Percentiles rank a stretch among this genome's conserved stretches.
Evolutionary conservation across 2,329 filamentous ascomycete species (phyloP).

Genomic region (Cytospora chrysosperma): DNA sequence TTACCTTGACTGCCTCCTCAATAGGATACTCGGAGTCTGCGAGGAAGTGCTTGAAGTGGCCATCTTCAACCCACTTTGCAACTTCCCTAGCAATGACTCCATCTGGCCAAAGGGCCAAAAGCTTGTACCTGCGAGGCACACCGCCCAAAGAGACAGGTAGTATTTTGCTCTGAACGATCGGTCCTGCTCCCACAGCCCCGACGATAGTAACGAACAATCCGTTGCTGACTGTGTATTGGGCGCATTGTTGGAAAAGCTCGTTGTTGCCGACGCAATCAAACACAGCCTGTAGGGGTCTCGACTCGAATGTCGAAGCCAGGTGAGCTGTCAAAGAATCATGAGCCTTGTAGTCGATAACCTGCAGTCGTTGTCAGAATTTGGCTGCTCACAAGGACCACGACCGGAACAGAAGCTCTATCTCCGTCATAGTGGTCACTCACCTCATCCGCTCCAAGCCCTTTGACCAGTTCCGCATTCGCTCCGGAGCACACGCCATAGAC

Average conservation of each 20-base stretch:
- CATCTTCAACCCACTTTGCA: constrained; percentile 30
- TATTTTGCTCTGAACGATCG: constrained; percentile 35
- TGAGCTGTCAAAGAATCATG: constrained; percentile 37
- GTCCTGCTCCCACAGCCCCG: constrained; percentile 33
- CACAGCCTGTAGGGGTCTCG: constrained; percentile 41
- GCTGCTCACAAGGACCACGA: too few species aligned
- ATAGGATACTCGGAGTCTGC: constrained; percentile 35
- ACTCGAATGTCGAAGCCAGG: constrained; percentile 29
- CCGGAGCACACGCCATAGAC: constrained; percentile 50
- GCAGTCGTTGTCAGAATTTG: background rate
- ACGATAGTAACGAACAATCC: constrained; percentile 39
- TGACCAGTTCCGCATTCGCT: constrained; percentile 46
- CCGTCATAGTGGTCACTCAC: constrained; percentile 29
- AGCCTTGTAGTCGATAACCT: constrained; percentile 43
- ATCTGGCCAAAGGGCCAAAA: constrained; percentile 33
- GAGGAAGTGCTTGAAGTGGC: constrained; percentile 30
- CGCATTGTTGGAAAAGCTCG: constrained; percentile 42
- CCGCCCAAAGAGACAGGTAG: constrained; percentile 34
- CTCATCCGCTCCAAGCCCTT: constrained; percentile 47
- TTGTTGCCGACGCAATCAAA: constrained; percentile 52
- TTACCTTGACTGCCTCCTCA: constrained; percentile 32
- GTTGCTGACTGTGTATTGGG: constrained; percentile 38
- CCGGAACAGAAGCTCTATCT: too few species aligned
- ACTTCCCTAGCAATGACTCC: constrained; percentile 31
- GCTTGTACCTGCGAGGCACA: constrained; percentile 32